Evolutionary conservation across 495 filamentous ascomycete genomes (phyloP).

Genomic region (Aspergillus ellipticus): DNA sequence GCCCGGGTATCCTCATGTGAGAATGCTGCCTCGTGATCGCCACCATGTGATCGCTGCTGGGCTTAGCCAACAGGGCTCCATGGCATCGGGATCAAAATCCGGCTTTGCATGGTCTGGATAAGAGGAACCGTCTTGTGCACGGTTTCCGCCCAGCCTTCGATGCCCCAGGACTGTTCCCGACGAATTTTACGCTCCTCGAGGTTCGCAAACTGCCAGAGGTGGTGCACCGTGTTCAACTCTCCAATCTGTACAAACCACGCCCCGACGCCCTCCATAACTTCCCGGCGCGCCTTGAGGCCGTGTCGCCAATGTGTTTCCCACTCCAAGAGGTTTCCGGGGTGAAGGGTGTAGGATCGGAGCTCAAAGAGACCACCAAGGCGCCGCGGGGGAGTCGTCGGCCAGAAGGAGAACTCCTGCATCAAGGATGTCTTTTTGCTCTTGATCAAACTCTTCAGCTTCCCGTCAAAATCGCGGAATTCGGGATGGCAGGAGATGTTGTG

Average conservation of each 20-base stretch:
- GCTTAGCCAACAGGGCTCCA: slow-evolving; percentile 85
- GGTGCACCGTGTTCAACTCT: slow-evolving; percentile 95
- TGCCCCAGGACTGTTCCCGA: slow-evolving; percentile 90
- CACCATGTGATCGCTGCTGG: background rate
- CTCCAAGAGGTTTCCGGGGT: slow-evolving; percentile 91
- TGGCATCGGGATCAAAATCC: slow-evolving; percentile 88
- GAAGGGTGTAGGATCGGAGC: slow-evolving; percentile 92
- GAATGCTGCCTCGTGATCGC: slow-evolving; percentile 2
- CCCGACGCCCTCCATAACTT: slow-evolving; percentile 98
- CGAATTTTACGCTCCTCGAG: slow-evolving; percentile 88
- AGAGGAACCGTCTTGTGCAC: slow-evolving; percentile 98
- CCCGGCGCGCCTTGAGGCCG: slow-evolving; percentile 80
- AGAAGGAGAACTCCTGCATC: slow-evolving; percentile 99
- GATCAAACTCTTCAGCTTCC: slow-evolving; percentile 75
- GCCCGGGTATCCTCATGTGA: background rate
- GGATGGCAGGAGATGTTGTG: slow-evolving; percentile 76
- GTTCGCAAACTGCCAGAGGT: slow-evolving; percentile 98
- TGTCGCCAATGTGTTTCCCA: slow-evolving; percentile 99
- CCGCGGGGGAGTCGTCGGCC: slow-evolving; percentile 91
- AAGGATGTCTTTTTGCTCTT: slow-evolving; percentile 79
- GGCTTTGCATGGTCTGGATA: slow-evolving; percentile 93
- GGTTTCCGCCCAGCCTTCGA: slow-evolving; percentile 95
- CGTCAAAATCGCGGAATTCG: slow-evolving; percentile 77
- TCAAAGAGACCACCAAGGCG: slow-evolving; percentile 91
- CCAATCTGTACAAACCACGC: slow-evolving; percentile 99